Base-by-base conservation (phyloP, 495 filamentous ascomycete species). In the Pyrenula massariospora region DNA sequence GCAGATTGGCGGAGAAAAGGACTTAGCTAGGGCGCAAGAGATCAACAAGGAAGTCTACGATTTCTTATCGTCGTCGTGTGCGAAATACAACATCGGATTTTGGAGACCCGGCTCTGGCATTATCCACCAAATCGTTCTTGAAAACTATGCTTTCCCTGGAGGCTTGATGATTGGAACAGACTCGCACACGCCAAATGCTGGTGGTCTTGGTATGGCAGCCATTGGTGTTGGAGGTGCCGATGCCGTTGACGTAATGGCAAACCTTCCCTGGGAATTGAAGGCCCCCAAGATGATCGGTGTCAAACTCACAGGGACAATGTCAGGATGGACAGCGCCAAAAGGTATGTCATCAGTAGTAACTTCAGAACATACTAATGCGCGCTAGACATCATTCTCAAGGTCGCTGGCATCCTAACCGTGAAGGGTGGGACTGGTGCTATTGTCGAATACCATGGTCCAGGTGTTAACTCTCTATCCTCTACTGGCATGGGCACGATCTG, bases 21-120 rank as follows among this genome's bases (percentile, higher is more conserved):
- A 98, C 86, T 79, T 98, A 63, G 88, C 83, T 55, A 83, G 93
- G 66, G 94, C 94, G 61, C 77, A 90, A 65, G 81, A 82, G 55
- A 95, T 96, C 75, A 98, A 98, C 85, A 96, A 97, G 82, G 93
- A 98, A 73, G 93, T 98, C 61, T 98, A 97, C 75, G 89, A 98
- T 73, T 98, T 98, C 82, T 78, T 98, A 68, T 84, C 91, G 55
- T 84, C 85, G 54, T 85, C 94, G 57, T 97, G 93, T 65, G 93
- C 91, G 61, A 98, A 96, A 80, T 98, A 97, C 81, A 91, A 96
- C 78, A 97, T 98, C 68, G 94, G 94, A 77, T 98, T 98, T 85
- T 98, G 93, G 93, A 87, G 80, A 70, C 94, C 93, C 59, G 93
- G 93, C 58, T 97, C 93, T 65, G 93, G 93, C 81, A 98, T 98